A percentile compares a stretch with the other conserved stretches of the same genome.
Conservation (phyloP, 345 rosid genomes). For the Citropsis articulata region DNA sequence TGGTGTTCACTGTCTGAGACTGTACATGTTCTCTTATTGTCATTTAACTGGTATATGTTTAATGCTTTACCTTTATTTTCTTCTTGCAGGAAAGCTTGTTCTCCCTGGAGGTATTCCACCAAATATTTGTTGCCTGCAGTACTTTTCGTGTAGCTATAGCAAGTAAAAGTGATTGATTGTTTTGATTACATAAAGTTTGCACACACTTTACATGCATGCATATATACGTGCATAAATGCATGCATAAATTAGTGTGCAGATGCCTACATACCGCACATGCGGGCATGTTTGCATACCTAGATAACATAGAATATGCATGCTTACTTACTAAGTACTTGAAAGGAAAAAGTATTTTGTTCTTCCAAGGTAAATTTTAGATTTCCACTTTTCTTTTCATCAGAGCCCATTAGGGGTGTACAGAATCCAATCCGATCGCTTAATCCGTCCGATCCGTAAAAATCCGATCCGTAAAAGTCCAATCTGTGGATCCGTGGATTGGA, state of each 20-base stretch:
- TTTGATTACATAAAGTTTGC: no score
- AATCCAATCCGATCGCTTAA: no score
- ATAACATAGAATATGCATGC: no score
- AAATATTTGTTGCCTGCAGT: slow-evolving; percentile 1
- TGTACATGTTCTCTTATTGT: neutral
- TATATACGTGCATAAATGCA: neutral
- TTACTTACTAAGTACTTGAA: neutral
- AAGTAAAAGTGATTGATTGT: neutral
- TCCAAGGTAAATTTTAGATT: neutral
- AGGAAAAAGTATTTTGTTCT: neutral
- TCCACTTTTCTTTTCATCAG: neutral
- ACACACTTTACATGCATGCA: neutral
- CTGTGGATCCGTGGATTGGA: no score
- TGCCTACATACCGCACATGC: neutral
- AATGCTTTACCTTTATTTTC: slow-evolving; percentile 17
- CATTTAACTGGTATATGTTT: slow-evolving; percentile 13
- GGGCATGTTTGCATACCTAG: neutral
- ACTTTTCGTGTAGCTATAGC: neutral
- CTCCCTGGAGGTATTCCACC: slow-evolving; percentile 71
- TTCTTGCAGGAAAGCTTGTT: slow-evolving; percentile 82
- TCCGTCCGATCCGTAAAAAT: no score
- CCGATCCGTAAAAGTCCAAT: no score
- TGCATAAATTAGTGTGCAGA: no score
- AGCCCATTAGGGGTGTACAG: no score
- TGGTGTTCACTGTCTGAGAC: neutral